Evolutionary conservation across 2,329 filamentous ascomycete genomes (phyloP).

Genomic region (Orbilia oligospora): DNA sequence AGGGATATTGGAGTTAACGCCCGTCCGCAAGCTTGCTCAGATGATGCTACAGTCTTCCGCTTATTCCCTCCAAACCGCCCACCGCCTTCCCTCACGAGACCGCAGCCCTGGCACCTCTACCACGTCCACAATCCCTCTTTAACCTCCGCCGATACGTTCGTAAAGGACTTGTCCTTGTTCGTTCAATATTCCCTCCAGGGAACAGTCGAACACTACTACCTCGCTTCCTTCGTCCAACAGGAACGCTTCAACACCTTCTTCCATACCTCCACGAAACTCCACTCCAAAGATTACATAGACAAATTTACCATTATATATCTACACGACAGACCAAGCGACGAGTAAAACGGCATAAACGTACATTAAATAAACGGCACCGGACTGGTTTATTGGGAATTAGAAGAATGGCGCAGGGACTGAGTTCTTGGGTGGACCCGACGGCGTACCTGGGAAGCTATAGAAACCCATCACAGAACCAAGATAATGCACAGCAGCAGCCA

Average conservation of each 20-base stretch:
- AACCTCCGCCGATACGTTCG: slow-evolving; percentile 47
- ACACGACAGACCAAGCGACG: slow-evolving; percentile 33
- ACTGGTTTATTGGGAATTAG: slow-evolving; percentile 12
- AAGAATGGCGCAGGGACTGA: slow-evolving; percentile 52
- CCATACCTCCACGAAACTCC: slow-evolving; percentile 50
- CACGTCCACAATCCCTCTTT: slow-evolving; percentile 52
- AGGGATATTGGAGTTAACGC: slow-evolving; percentile 13
- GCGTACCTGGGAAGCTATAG: slow-evolving; percentile 50
- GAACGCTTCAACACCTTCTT: slow-evolving; percentile 20
- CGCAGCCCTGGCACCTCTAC: slow-evolving; percentile 53
- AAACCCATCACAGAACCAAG: slow-evolving; percentile 23
- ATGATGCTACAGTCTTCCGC: slow-evolving; percentile 44
- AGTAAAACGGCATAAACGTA: slow-evolving; percentile 22
- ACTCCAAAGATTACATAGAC: slow-evolving; percentile 42
- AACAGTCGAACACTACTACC: slow-evolving; percentile 47
- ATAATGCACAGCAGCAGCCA: slow-evolving; percentile 17
- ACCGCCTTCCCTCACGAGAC: slow-evolving; percentile 46
- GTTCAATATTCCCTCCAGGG: slow-evolving; percentile 49
- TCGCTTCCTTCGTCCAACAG: slow-evolving; percentile 57
- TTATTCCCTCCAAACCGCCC: slow-evolving; percentile 34
- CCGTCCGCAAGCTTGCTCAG: slow-evolving; percentile 26
- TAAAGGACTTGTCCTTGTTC: slow-evolving; percentile 35
- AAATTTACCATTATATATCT: slow-evolving; percentile 44
- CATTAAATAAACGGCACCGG: slow-evolving; percentile 7
- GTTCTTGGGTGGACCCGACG: slow-evolving; percentile 56